Evolutionary conservation across 2,329 filamentous ascomycete species (phyloP).

Genomic region (Botryosphaeria dothidea): DNA sequence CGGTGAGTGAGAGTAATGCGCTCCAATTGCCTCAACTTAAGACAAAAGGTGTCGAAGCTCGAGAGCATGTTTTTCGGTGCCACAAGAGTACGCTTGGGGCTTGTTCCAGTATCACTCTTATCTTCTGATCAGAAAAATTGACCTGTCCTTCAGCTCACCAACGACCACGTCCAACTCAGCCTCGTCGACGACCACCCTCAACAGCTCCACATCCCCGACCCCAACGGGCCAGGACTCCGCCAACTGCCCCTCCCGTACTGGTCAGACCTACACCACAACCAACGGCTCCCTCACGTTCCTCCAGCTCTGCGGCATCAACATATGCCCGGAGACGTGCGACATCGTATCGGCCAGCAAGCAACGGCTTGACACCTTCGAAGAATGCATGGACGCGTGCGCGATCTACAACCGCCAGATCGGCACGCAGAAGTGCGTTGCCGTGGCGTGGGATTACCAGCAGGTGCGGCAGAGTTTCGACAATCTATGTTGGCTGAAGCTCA

Average conservation of each 20-base stretch:
- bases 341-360: background rate
- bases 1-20: too few species aligned
- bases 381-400: constrained; percentile 8
- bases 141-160: background rate
- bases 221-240: background rate
- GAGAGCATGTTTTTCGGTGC: too few species aligned
- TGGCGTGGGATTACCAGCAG: constrained; percentile 13
- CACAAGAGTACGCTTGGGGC: too few species aligned
- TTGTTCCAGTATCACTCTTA: too few species aligned
- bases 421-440: constrained; percentile 7
- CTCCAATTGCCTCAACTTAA: too few species aligned
- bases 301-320: constrained; percentile 9
- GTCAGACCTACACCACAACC: background rate
- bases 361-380: background rate
- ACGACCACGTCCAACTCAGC: background rate
- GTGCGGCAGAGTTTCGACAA: constrained; percentile 13
- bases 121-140: too few species aligned
- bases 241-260: background rate
- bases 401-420: constrained; percentile 3
- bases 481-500: constrained; percentile 6
- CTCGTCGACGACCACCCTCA: background rate
- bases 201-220: background rate
- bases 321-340: constrained; percentile 12
- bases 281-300: constrained; percentile 1
- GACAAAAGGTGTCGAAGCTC: too few species aligned